Conservation (phyloP, 225 moss, liverwort and hornwort genomes). For the Pseudisothecium myosuroides region DNA sequence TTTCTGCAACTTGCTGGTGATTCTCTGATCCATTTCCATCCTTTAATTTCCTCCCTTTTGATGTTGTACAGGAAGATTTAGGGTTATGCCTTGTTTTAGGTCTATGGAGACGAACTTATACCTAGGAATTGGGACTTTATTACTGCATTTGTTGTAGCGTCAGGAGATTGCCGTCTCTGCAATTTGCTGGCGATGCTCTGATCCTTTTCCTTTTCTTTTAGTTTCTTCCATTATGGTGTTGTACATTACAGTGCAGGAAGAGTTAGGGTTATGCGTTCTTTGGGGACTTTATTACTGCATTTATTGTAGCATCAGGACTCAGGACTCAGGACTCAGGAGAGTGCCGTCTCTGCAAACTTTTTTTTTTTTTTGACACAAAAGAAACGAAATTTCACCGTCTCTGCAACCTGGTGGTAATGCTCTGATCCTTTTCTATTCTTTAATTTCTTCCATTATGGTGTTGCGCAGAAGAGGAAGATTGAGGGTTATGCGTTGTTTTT, state of each 20-base stretch:
- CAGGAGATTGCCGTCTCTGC: background rate
- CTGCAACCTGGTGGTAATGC: background rate
- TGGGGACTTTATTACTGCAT: background rate
- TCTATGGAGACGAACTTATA: background rate
- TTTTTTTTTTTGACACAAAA: too few relatives aligned
- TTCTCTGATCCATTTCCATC: background rate
- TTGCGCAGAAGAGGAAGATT: background rate
- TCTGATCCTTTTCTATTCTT: background rate
- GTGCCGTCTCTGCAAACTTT: background rate
- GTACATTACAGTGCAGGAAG: too few relatives aligned
- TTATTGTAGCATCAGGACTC: background rate
- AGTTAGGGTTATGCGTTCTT: too few relatives aligned
- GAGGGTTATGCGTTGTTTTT: background rate
- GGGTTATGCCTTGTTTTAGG: background rate
- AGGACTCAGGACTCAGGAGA: background rate
- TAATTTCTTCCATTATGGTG: background rate
- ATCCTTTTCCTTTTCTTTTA: background rate
- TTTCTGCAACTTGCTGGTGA: background rate
- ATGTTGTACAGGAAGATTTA: background rate
- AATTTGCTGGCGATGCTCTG: background rate
- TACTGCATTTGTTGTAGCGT: background rate
- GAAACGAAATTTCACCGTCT: too few relatives aligned
- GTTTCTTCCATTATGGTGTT: background rate
- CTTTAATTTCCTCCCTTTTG: background rate
- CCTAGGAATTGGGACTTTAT: background rate